Conservation (phyloP, 2,329 filamentous ascomycete genomes). For the Biscogniauxia marginata region DNA sequence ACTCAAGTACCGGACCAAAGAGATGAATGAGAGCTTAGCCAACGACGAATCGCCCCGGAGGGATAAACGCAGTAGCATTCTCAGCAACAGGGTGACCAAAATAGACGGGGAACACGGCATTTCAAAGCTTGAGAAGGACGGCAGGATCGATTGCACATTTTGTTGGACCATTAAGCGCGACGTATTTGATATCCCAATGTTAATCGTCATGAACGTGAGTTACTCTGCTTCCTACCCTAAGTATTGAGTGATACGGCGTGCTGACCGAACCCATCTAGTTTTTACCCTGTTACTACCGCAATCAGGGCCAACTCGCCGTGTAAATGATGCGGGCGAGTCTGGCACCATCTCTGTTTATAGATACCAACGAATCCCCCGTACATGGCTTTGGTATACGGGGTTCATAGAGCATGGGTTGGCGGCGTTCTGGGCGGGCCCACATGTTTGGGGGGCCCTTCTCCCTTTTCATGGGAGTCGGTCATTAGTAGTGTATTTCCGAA, state of each 20-base stretch:
- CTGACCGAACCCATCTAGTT: slow-evolving; percentile 43
- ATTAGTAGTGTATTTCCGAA: slow-evolving; percentile 16
- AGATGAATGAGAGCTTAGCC: slow-evolving; percentile 43
- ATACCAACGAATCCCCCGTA: slow-evolving; percentile 13
- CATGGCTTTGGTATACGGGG: slow-evolving; percentile 11
- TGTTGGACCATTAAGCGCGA: slow-evolving; percentile 97
- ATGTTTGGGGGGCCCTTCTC: slow-evolving; percentile 26
- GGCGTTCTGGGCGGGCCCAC: slow-evolving; percentile 32
- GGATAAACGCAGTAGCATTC: slow-evolving; percentile 46
- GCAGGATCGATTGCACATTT: slow-evolving; percentile 91
- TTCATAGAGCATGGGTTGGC: slow-evolving; percentile 30
- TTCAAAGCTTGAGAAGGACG: slow-evolving; percentile 78
- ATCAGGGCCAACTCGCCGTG: slow-evolving; percentile 57
- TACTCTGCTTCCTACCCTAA: neutral
- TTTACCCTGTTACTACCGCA: slow-evolving; percentile 58
- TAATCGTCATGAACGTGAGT: slow-evolving; percentile 97
- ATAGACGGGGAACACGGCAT: slow-evolving; percentile 77
- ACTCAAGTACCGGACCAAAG: slow-evolving; percentile 83
- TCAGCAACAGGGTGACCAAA: slow-evolving; percentile 59
- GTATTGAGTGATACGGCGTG: neutral
- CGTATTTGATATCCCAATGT: slow-evolving; percentile 97
- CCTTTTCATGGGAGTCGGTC: slow-evolving; percentile 29
- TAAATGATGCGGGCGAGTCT: slow-evolving; percentile 26
- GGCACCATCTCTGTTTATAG: slow-evolving; percentile 3
- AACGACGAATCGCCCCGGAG: slow-evolving; percentile 46